Evolutionary conservation across 805 yeast genomes (phyloP).

Genomic region (Metschnikowia proteae): DNA sequence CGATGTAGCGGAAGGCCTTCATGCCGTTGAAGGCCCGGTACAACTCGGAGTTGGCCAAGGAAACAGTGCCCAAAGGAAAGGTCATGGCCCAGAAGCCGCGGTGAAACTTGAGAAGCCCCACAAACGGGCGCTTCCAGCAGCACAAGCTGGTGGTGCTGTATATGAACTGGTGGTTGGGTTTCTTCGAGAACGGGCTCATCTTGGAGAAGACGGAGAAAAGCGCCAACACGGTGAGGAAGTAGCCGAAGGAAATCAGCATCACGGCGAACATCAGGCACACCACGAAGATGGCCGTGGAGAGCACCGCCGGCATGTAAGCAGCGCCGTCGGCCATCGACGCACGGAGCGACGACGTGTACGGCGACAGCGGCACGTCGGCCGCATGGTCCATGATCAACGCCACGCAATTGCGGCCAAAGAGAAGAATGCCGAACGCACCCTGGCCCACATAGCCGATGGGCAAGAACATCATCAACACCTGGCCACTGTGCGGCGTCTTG

Average conservation of each 20-base stretch:
- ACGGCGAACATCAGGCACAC: slow-evolving; percentile 36
- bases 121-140: slow-evolving; percentile 9
- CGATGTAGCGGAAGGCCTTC: slow-evolving; percentile 56
- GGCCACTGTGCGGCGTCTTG: slow-evolving; percentile 54
- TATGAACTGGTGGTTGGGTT: slow-evolving; percentile 21
- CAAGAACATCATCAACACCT: slow-evolving; percentile 64
- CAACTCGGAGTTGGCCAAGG: slow-evolving; percentile 54
- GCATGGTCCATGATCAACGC: slow-evolving; percentile 18
- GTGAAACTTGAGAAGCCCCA: slow-evolving; percentile 22
- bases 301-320: slow-evolving; percentile 3
- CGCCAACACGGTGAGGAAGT: slow-evolving; percentile 43
- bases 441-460: slow-evolving; percentile 87
- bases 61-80: slow-evolving; percentile 80
- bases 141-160: slow-evolving; percentile 15
- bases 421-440: slow-evolving; percentile 65
- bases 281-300: slow-evolving; percentile 14
- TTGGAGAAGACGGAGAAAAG: slow-evolving; percentile 41
- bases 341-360: slow-evolving; percentile 10
- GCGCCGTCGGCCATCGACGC: not conserved
- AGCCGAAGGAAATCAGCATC: slow-evolving; percentile 49
- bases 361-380: slow-evolving; percentile 5
- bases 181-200: slow-evolving; percentile 31
- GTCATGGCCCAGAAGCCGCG: slow-evolving; percentile 70
- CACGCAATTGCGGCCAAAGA: slow-evolving; percentile 46
- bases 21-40: slow-evolving; percentile 34